Evolutionary conservation across 1,284 basidiomycete genomes (phyloP).

Genomic region (Trametes hirsuta): DNA sequence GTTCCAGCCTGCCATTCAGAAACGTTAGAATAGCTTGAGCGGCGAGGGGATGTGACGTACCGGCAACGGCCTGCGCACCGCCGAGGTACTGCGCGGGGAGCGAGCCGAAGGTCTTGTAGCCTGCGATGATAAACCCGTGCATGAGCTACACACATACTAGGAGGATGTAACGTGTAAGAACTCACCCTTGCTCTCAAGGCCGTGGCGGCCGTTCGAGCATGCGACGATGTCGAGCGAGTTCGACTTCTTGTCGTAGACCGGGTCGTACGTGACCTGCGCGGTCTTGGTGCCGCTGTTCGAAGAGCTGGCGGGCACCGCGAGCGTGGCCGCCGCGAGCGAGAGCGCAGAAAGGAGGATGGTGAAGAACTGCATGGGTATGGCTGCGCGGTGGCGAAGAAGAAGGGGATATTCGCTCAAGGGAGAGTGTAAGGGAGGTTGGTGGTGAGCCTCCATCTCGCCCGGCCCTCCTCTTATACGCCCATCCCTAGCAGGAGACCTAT

Average conservation of each 20-base stretch:
- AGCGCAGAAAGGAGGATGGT: conserved; percentile 23
- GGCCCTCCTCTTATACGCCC: no score
- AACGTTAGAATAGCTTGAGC: conserved; percentile 28
- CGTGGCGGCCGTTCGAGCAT: conserved; percentile 56
- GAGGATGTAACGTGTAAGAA: conserved; percentile 36
- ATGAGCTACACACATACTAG: conserved; percentile 36
- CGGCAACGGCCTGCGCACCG: conserved; percentile 44
- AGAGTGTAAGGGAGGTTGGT: background rate
- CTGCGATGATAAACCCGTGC: conserved; percentile 40
- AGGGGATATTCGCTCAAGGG: background rate
- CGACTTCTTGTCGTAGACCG: conserved; percentile 43
- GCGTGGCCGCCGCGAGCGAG: conserved; percentile 18
- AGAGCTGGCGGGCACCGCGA: conserved; percentile 16
- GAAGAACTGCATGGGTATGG: conserved; percentile 27
- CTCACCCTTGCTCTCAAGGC: conserved; percentile 45
- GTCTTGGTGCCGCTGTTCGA: conserved; percentile 20
- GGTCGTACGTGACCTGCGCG: conserved; percentile 46
- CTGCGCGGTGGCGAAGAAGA: background rate
- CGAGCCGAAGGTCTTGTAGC: conserved; percentile 48
- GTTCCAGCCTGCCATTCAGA: conserved; percentile 37
- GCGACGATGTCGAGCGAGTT: conserved; percentile 42
- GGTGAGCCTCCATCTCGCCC: background rate
- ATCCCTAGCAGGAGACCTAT: no score
- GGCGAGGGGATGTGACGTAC: conserved; percentile 38
- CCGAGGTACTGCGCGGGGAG: conserved; percentile 56